Conservation (phyloP, 345 rosid species). For the Kandelia obovata region DNA sequence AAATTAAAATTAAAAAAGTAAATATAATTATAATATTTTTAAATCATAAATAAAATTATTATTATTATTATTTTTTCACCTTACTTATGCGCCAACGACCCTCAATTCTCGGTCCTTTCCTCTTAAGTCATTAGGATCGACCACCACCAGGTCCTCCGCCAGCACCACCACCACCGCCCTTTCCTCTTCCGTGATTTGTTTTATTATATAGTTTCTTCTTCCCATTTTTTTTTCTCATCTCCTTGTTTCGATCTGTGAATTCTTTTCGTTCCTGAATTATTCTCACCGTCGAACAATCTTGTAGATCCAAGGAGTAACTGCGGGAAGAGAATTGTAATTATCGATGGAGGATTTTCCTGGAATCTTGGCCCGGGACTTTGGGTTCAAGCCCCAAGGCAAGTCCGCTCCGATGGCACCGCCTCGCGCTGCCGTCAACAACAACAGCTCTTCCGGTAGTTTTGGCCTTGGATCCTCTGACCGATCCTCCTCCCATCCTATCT, state of each 20-base stretch:
- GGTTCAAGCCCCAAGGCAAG: constrained; percentile 70
- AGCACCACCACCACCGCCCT: too few relatives aligned
- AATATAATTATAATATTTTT: too few relatives aligned
- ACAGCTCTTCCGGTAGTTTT: constrained; percentile 15
- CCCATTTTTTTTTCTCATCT: neutral
- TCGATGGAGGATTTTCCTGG: constrained; percentile 72
- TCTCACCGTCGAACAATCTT: neutral
- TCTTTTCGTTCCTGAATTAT: neutral
- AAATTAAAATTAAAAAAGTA: too few relatives aligned
- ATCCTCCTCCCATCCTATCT: constrained; percentile 33
- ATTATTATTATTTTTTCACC: too few relatives aligned
- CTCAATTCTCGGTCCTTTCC: too few relatives aligned
- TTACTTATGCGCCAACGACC: too few relatives aligned
- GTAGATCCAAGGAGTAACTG: neutral
- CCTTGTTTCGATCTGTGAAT: constrained; percentile 1
- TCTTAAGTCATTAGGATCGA: too few relatives aligned
- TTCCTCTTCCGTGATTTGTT: neutral
- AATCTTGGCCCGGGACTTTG: constrained; percentile 53
- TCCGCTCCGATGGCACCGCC: constrained; percentile 72
- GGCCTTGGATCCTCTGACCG: constrained; percentile 37
- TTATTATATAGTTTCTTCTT: neutral
- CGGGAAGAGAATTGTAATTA: neutral
- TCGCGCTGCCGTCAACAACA: constrained; percentile 7
- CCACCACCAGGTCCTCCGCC: neutral
- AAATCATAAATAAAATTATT: too few relatives aligned